Percentiles rank a stretch among this genome's conserved stretches.
Evolutionary conservation across 345 rosid genomes (phyloP).

Genomic region (Linum tenue): DNA sequence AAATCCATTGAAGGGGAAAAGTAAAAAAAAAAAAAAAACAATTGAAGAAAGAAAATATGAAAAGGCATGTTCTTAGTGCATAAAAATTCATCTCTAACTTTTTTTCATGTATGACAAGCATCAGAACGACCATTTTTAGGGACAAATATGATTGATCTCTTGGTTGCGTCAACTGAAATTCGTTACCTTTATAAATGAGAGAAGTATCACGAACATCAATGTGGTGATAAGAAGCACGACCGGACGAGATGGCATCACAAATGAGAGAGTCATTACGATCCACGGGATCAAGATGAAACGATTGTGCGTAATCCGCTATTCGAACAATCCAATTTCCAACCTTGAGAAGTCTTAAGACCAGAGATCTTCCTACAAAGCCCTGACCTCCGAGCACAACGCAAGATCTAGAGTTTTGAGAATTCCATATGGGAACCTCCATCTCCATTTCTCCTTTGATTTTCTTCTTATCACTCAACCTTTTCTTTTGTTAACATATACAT

Average conservation of each 20-base stretch:
- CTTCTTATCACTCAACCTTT: background rate
- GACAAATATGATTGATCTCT: background rate
- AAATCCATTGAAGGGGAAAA: conserved; percentile 3
- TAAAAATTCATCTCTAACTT: background rate
- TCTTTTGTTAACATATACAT: too few species aligned
- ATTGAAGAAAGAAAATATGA: background rate
- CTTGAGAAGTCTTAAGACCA: conserved; percentile 51
- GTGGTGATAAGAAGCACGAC: conserved; percentile 54
- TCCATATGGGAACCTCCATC: conserved; percentile 27
- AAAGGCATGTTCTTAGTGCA: background rate
- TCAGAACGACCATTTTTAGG: too few species aligned
- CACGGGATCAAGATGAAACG: conserved; percentile 36
- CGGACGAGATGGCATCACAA: conserved; percentile 48
- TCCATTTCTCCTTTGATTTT: conserved; percentile 10
- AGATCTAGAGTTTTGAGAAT: conserved; percentile 31
- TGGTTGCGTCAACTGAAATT: conserved; percentile 1
- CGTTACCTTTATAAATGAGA: conserved; percentile 45
- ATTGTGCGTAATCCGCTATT: conserved; percentile 58
- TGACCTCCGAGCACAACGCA: conserved; percentile 85
- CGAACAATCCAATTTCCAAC: conserved; percentile 73
- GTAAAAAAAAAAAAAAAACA: background rate
- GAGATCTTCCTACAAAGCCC: conserved; percentile 73
- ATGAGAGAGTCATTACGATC: conserved; percentile 45
- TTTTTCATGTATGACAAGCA: too few species aligned
- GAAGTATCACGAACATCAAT: conserved; percentile 59